phyloP scores from a whole-genome alignment of 345 rosid genomes.

The Jatropha curcas region DNA sequence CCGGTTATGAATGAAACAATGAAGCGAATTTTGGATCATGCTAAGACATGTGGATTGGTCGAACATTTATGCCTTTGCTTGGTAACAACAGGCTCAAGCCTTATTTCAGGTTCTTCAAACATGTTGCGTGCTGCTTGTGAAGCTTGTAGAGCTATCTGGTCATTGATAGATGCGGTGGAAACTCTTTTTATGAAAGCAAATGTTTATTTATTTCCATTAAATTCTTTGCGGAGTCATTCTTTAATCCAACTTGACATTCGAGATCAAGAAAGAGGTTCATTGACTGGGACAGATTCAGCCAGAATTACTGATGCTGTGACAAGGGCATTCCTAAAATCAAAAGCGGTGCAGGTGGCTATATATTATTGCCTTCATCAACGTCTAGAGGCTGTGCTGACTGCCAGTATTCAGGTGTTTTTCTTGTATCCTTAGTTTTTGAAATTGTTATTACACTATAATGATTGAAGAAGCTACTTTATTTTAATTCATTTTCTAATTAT shows the following conservation, averaged over 20 bases:
- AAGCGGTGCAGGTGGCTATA: slow-evolving; percentile 75
- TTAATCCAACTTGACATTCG: slow-evolving; percentile 56
- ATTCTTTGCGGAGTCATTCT: slow-evolving; percentile 54
- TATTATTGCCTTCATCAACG: slow-evolving; percentile 80
- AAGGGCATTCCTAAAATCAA: slow-evolving; percentile 72
- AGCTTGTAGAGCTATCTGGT: slow-evolving; percentile 82
- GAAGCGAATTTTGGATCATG: slow-evolving; percentile 70
- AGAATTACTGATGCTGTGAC: slow-evolving; percentile 68
- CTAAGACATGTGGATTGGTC: slow-evolving; percentile 71
- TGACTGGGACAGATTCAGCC: slow-evolving; percentile 55
- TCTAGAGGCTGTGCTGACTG: slow-evolving; percentile 57
- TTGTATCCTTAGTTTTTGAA: neutral
- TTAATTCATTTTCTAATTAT: neutral
- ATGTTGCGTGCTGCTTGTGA: slow-evolving; percentile 78
- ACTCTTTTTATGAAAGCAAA: slow-evolving; percentile 45
- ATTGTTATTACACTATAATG: slow-evolving; percentile 5
- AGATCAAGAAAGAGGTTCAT: slow-evolving; percentile 57
- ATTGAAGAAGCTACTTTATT: slow-evolving; percentile 15
- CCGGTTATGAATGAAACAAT: slow-evolving; percentile 42
- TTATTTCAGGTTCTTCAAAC: slow-evolving; percentile 70
- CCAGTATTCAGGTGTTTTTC: slow-evolving; percentile 71
- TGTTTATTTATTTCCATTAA: slow-evolving; percentile 59
- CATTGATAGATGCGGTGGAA: slow-evolving; percentile 68
- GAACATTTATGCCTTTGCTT: slow-evolving; percentile 79
- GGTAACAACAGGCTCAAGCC: slow-evolving; percentile 80